Conservation (phyloP, 1,284 basidiomycete species). For the Takashimella tepidaria region DNA sequence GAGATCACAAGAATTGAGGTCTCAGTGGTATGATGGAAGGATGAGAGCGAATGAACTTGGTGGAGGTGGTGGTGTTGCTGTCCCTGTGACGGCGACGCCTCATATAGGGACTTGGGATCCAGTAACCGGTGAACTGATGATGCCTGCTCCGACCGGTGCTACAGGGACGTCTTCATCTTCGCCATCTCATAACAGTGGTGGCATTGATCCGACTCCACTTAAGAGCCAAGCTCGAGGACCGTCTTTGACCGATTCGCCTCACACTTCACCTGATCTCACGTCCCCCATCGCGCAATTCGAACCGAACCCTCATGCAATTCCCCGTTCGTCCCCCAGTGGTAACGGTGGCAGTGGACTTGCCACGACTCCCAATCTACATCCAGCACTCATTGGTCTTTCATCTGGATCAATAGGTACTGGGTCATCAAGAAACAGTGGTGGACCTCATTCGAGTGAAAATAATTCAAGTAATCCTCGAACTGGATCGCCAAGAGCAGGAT, state of each 20-base stretch:
- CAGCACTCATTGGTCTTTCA: neutral
- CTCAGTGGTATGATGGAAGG: neutral
- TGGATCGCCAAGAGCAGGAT: no score
- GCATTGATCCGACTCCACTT: no score
- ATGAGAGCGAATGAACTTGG: neutral
- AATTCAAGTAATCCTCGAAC: neutral
- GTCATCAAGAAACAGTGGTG: no score
- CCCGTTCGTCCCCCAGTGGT: neutral
- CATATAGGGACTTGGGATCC: neutral
- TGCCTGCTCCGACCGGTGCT: constrained; percentile 5
- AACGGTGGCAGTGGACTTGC: neutral
- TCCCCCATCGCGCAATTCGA: constrained; percentile 1
- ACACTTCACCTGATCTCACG: constrained; percentile 3
- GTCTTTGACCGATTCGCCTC: neutral
- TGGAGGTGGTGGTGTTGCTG: constrained; percentile 5
- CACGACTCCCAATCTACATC: neutral
- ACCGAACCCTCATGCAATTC: neutral
- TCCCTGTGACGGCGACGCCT: neutral
- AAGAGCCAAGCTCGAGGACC: neutral
- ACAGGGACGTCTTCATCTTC: neutral
- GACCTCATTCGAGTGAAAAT: no score
- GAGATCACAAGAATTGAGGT: constrained; percentile 41
- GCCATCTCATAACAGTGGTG: neutral
- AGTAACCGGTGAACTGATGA: constrained; percentile 14
- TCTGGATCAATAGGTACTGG: neutral